phyloP scores from a whole-genome alignment of 164 flowering plant genomes.

The Dillenia turbinata region DNA sequence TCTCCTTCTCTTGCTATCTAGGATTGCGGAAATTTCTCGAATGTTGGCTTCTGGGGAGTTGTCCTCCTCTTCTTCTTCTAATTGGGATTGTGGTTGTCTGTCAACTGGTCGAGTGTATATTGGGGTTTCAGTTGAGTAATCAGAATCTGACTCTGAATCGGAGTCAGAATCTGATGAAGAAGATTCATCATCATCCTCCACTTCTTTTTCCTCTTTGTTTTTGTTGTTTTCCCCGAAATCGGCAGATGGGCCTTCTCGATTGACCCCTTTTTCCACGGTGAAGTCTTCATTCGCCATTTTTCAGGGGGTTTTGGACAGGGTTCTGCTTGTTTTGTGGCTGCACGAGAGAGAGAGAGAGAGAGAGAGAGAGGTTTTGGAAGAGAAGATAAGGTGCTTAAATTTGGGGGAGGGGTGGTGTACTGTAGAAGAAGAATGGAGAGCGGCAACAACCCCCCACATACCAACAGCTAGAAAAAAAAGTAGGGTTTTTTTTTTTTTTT shows the following conservation, averaged over 20 bases:
- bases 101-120: neutral
- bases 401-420: no score
- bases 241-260: neutral
- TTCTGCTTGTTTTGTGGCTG: neutral
- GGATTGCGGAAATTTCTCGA: constrained; percentile 15
- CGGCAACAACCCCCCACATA: no score
- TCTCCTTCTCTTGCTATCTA: constrained; percentile 27
- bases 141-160: constrained; percentile 34
- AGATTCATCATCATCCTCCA: constrained; percentile 1
- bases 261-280: neutral
- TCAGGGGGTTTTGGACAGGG: neutral
- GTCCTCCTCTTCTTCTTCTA: constrained; percentile 20
- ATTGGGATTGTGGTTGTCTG: constrained; percentile 1
- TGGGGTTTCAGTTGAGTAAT: constrained; percentile 7
- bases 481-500: no score
- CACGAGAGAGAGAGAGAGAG: constrained; percentile 2
- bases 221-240: constrained; percentile 11
- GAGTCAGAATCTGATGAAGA: constrained; percentile 16
- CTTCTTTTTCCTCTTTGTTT: constrained; percentile 3
- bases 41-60: constrained; percentile 38
- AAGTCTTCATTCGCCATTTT: constrained; percentile 19
- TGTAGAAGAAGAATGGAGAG: no score
- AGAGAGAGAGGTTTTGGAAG: constrained; percentile 7
- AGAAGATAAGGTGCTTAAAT: no score
- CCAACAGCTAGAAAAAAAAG: no score